Conservation (phyloP, 2,329 filamentous ascomycete species). For the Hypomyces rosellus region DNA sequence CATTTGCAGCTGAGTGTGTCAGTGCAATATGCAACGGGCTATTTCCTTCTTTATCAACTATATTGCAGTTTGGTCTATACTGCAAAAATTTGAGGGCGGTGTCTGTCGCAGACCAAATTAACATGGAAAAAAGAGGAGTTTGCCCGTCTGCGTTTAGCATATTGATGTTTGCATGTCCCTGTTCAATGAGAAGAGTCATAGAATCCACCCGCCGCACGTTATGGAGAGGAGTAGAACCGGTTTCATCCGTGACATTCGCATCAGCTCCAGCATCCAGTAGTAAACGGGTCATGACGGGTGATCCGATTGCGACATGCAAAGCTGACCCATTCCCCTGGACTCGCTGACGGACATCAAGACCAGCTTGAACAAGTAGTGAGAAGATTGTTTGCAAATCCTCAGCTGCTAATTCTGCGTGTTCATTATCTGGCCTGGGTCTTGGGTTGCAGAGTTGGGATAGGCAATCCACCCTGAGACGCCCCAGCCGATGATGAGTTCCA, state of each 20-base stretch:
- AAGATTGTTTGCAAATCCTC: slow-evolving; percentile 9
- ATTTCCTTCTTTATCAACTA: slow-evolving; percentile 16
- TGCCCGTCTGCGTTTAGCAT: slow-evolving; percentile 10
- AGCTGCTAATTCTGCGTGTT: too few species aligned
- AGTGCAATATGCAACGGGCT: slow-evolving; percentile 16
- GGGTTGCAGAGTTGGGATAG: slow-evolving; percentile 7
- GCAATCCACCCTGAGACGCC: slow-evolving; percentile 1
- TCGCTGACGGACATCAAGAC: slow-evolving; percentile 17
- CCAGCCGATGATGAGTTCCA: too few species aligned
- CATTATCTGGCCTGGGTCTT: too few species aligned
- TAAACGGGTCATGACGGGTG: slow-evolving; percentile 6
- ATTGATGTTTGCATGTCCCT: slow-evolving; percentile 20
- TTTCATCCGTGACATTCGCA: slow-evolving; percentile 13
- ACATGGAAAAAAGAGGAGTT: slow-evolving; percentile 18
- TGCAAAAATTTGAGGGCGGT: slow-evolving; percentile 10
- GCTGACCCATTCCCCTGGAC: slow-evolving; percentile 12
- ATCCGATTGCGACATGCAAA: slow-evolving; percentile 13
- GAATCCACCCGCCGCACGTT: not conserved
- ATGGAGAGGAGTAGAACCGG: slow-evolving; percentile 17
- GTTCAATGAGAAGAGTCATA: slow-evolving; percentile 19
- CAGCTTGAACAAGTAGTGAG: slow-evolving; percentile 17
- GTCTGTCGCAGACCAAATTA: not conserved
- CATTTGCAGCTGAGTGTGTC: not conserved
- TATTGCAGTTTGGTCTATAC: slow-evolving; percentile 15
- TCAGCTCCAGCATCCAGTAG: slow-evolving; percentile 21